Base-by-base conservation (phyloP, 2,329 filamentous ascomycete genomes). In the Aspergillus amoenus region DNA sequence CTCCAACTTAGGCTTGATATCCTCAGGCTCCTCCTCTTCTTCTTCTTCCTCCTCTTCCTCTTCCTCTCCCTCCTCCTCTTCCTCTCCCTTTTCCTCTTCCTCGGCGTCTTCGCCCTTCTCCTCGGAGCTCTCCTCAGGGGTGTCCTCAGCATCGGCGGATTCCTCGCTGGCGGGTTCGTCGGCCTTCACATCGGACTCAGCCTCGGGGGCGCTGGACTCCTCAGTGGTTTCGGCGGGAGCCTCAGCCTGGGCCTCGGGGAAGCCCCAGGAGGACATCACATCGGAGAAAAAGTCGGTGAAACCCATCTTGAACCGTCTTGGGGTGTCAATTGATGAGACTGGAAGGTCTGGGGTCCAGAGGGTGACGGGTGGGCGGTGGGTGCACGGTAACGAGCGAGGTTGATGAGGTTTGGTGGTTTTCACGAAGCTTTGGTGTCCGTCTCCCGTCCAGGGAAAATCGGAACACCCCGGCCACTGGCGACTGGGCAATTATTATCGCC, bases 1-100 rank as follows among this genome's bases (percentile, higher is more conserved):
- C 79, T 96, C 90, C 61, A 97, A 79, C 76, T 85, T 84, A 61
- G 93, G 90, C 84, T 96, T 95, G 68, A 88, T 87, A 76, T 97
- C 93, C 67, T 88, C 87, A 61, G 85, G 80, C 80, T 94, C 90
- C 64, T 92, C 89, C 61, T 91, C 88, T 60, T 93, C 89, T 61
- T 93, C 90, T 52, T 94, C 90, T 59, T 93, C 90, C 18, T 91
- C 88, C 34, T 88, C 87, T 43, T 89, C 88, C 24, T 87, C 88
- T 43, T 87, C 86, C 22, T 84, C 86, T 32, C 84, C 85, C 37
- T 83, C 85, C 24, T 81, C 85, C 17, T 83, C 49, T 12, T n/a
- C 82, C 8, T 78, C 82, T 41, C 51, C 24, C 24, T 27, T 9
- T 27, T 9, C 24, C 24, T 30, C 27, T 30, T 30, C 78, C 43